These are phyloP conservation scores for Phytophthora hibernalis DNA, from an alignment of 352 stramenopile genomes.

Conservation along the genomic window DNA sequence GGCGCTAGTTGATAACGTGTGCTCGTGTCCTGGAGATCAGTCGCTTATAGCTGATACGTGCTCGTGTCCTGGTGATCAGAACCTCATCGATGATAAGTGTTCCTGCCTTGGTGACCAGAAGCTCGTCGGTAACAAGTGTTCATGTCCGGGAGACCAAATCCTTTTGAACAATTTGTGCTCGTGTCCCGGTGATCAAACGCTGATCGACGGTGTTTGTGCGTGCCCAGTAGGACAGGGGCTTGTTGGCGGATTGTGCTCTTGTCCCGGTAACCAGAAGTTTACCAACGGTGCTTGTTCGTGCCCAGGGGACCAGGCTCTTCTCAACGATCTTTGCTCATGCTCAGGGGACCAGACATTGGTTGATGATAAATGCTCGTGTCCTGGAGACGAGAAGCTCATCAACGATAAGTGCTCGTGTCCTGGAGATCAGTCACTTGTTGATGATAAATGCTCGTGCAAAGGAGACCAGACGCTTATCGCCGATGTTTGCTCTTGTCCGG, in stretches of 20 bases:
- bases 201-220: not conserved
- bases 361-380: not conserved
- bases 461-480: not conserved
- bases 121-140: not conserved
- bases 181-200: not conserved
- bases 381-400: no score
- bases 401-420: not conserved
- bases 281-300: not conserved
- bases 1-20: not conserved
- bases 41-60: no score
- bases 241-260: not conserved
- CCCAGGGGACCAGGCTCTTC: not conserved
- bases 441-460: not conserved
- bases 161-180: not conserved
- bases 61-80: no score
- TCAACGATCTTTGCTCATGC: not conserved
- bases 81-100: not conserved
- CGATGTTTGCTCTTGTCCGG: not conserved
- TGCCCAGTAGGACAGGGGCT: not conserved
- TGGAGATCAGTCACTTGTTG: constrained; percentile 1
- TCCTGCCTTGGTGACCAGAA: not conserved
- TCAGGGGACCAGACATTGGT: not conserved
- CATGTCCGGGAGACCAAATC: not conserved
- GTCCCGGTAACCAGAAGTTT: not conserved
- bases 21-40: no score